Conservation (phyloP, 345 rosid species). For the Orychophragmus violaceus region DNA sequence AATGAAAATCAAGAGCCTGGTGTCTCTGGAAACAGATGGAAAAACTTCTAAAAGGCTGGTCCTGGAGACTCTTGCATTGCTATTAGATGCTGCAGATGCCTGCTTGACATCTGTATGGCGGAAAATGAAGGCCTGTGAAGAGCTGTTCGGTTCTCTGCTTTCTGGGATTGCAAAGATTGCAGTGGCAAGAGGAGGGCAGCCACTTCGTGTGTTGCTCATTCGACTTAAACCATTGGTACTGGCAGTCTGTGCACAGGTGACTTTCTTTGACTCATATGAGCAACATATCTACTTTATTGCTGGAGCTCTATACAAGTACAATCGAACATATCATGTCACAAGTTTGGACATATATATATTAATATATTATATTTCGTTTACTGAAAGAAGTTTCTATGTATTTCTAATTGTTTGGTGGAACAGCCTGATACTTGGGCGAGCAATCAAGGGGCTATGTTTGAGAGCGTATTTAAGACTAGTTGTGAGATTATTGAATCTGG, state of each 20-base stretch:
- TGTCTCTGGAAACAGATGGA: slow-evolving; percentile 74
- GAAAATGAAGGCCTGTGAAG: slow-evolving; percentile 85
- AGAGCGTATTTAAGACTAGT: slow-evolving; percentile 70
- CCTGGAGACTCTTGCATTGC: slow-evolving; percentile 77
- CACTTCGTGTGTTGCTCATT: slow-evolving; percentile 86
- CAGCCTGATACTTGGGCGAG: slow-evolving; percentile 84
- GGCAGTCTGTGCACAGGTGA: slow-evolving; percentile 84
- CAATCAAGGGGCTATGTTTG: slow-evolving; percentile 80
- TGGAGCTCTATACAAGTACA: slow-evolving; percentile 2
- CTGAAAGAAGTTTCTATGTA: slow-evolving; percentile 3
- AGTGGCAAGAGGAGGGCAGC: slow-evolving; percentile 88
- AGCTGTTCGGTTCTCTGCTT: slow-evolving; percentile 75
- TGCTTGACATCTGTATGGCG: slow-evolving; percentile 93
- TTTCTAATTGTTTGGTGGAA: slow-evolving; percentile 19
- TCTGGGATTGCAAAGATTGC: slow-evolving; percentile 83
- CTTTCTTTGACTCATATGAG: slow-evolving; percentile 9
- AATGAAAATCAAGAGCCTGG: slow-evolving; percentile 72
- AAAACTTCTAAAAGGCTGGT: slow-evolving; percentile 82
- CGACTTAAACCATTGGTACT: slow-evolving; percentile 88
- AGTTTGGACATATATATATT: not conserved
- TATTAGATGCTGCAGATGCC: slow-evolving; percentile 87
- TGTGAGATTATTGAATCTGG: slow-evolving; percentile 88
- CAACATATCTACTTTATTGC: not conserved
- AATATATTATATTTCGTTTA: not conserved
- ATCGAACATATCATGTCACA: slow-evolving; percentile 4